These are phyloP conservation scores for Verticillium longisporum DNA, from an alignment of 2,329 filamentous ascomycete genomes.

Conservation along the genomic window DNA sequence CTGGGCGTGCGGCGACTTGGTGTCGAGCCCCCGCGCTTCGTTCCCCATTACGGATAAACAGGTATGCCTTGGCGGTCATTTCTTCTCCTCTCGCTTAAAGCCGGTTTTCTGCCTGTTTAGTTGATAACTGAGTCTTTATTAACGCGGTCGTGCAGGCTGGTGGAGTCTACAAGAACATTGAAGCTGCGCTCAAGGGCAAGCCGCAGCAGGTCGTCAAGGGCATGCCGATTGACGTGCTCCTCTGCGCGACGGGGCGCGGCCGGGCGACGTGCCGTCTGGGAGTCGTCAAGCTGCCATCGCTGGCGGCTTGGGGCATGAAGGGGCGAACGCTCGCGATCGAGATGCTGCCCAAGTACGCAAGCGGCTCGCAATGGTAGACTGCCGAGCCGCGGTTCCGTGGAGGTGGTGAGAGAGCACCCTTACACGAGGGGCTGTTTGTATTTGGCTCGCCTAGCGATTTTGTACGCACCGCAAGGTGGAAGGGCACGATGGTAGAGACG, in stretches of 20 bases:
- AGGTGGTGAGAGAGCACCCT: background rate
- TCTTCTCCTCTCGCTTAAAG: background rate
- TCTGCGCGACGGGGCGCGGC: constrained; percentile 40
- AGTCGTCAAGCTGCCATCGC: constrained; percentile 39
- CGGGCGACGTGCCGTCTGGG: constrained; percentile 43
- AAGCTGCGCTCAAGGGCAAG: constrained; percentile 37
- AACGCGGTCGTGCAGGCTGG: constrained; percentile 26
- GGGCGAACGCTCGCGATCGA: constrained; percentile 41
- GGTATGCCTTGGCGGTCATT: constrained; percentile 18
- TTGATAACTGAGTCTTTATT: no score
- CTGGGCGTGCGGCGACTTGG: constrained; percentile 49
- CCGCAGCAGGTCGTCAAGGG: constrained; percentile 35
- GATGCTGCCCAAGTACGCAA: constrained; percentile 35
- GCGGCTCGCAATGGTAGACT: constrained; percentile 40
- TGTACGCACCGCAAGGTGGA: background rate
- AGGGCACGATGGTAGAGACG: background rate
- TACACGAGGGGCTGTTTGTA: background rate
- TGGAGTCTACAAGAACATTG: constrained; percentile 47
- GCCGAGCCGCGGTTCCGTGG: background rate
- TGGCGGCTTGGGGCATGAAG: constrained; percentile 45
- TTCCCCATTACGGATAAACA: constrained; percentile 56
- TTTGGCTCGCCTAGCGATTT: background rate
- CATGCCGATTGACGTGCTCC: constrained; percentile 40
- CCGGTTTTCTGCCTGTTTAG: background rate
- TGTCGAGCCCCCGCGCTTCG: constrained; percentile 44